Evolutionary conservation across 768 basidiomycete species (phyloP), one percentile per base, ranked within the genome.

Genomic region (Boletus patriciae): DNA sequence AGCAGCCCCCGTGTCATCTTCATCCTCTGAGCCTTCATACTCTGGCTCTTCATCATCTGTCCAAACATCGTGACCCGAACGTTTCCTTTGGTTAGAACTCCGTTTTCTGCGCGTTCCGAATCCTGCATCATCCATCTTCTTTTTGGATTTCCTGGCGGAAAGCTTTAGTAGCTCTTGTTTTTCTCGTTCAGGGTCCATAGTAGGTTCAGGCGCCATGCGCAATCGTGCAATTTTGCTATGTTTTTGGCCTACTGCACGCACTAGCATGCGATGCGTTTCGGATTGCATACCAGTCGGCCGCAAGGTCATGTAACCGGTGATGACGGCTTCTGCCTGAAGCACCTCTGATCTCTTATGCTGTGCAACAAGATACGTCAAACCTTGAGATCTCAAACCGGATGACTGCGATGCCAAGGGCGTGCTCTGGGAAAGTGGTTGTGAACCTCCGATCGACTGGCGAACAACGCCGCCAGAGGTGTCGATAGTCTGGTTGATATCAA

Each of bases 281-380:
- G 88, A 90, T 68, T 93, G 88, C 88, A 94, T 93, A 56, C 90
- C 88, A 4, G 91, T 90, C 3, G 94, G 94, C 3, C 88, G 86
- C 57, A 96, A 77, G 41, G 84, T 80, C 83, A 95, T 87, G 65
- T 86, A 84, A 40, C 93, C 93, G 3, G 90, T 89, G 54, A 94
- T 78, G 57, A 88, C 76, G 3, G 90, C 87, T 68, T 94, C 92
- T 25, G 90, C 81, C 71, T 95, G 93, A n/a, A 92, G 79, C 18
- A 95, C 86, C 61, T 88, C 85, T 3, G 89, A 87, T 44, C 87
- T 84, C 69, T 92, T 91, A 73, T 90, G 92, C 65, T 94, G 91
- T 16, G 91, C 92, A 54, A 93, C 89, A 62, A 94, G 86, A 73
- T 94, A 94, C 25, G 92, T 90, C 45, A 94, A 78, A 33, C 92